Evolutionary conservation across 1,284 basidiomycete species (phyloP).

Genomic region (Ceratorhiza oryzae-sativae): DNA sequence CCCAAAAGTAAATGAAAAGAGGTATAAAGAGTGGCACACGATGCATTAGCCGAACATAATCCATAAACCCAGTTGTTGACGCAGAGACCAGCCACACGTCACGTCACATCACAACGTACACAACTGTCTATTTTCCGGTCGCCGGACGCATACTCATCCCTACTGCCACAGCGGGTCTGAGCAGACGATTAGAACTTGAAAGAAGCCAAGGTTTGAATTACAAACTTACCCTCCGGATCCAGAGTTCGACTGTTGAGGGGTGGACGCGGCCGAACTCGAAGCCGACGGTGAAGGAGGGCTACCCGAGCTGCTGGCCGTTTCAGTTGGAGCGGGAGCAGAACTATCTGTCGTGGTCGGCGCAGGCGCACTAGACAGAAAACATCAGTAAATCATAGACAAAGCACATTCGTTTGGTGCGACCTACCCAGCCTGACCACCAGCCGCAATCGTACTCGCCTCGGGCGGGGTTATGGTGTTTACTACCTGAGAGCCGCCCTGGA

Average conservation of each 20-base stretch:
- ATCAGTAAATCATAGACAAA: neutral
- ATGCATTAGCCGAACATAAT: conserved; percentile 26
- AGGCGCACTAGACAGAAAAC: neutral
- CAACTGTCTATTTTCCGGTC: neutral
- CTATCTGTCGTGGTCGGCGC: neutral
- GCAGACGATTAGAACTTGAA: neutral
- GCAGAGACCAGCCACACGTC: conserved; percentile 4
- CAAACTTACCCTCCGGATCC: neutral
- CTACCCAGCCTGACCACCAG: conserved; percentile 27
- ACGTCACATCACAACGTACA: neutral
- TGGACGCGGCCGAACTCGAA: neutral
- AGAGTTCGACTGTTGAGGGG: conserved; percentile 6
- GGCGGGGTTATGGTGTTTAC: conserved; percentile 15
- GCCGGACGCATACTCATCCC: conserved; percentile 13
- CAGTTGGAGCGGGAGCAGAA: neutral
- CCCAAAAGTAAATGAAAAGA: neutral
- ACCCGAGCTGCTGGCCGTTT: neutral
- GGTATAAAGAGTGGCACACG: conserved; percentile 10
- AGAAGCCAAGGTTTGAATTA: neutral
- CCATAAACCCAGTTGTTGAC: neutral
- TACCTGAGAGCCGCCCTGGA: conserved; percentile 51
- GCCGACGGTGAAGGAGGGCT: too few species aligned
- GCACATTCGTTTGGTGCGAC: neutral
- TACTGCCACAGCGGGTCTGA: conserved; percentile 13
- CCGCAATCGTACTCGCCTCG: conserved; percentile 22